phyloP scores from a whole-genome alignment of 768 basidiomycete genomes.

The Amanita fuliginea region DNA sequence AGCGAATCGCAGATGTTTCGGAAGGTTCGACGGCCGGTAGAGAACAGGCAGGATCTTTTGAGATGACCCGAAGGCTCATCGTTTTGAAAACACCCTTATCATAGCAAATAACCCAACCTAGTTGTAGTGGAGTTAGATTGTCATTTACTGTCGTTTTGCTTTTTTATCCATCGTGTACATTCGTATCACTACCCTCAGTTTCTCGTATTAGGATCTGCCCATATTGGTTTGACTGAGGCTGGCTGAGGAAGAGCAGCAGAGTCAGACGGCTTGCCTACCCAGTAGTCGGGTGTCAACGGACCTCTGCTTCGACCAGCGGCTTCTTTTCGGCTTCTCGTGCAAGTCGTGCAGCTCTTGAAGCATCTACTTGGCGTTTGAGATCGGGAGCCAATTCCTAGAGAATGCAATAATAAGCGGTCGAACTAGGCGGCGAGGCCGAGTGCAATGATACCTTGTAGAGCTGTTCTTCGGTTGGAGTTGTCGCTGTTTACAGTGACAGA shows the following conservation, averaged over 20 bases:
- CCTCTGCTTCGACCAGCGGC: constrained; percentile 43
- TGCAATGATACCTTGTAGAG: constrained; percentile 32
- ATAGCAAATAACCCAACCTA: background rate
- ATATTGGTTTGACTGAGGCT: constrained; percentile 20
- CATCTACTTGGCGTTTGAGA: constrained; percentile 52
- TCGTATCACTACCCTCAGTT: constrained; percentile 1
- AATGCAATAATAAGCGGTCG: constrained; percentile 1
- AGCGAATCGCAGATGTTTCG: constrained; percentile 22
- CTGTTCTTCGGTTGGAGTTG: constrained; percentile 42
- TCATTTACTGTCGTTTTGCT: background rate
- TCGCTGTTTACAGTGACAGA: constrained; percentile 27
- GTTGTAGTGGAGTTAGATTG: constrained; percentile 5
- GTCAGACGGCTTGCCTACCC: background rate
- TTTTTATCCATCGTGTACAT: constrained; percentile 3
- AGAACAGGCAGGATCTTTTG: constrained; percentile 4
- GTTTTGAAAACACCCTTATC: too few species aligned
- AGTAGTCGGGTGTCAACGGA: constrained; percentile 20
- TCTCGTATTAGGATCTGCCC: constrained; percentile 14
- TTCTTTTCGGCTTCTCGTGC: constrained; percentile 44
- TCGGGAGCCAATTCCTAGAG: constrained; percentile 55
- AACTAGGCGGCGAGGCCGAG: constrained; percentile 3
- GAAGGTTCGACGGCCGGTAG: constrained; percentile 9
- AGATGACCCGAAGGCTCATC: background rate
- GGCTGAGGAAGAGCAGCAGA: constrained; percentile 2
- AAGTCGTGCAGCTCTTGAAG: constrained; percentile 37